phyloP scores from a whole-genome alignment of 129 eudicot genomes.

The Lonicera japonica region DNA sequence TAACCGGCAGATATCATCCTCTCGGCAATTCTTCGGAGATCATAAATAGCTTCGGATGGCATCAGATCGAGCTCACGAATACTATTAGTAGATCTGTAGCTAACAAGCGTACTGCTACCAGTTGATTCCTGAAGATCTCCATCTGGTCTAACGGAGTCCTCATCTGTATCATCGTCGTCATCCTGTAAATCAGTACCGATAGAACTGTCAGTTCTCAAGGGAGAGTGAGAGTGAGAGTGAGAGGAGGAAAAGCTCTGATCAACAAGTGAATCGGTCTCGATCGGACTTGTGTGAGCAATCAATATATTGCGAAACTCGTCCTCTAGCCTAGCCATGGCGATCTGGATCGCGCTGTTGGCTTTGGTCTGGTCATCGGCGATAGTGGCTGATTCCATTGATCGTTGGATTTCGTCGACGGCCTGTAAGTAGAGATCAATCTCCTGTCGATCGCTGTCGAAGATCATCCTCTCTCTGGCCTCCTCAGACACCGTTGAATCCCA shows the following conservation, averaged over 20 bases:
- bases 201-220: constrained; percentile 13
- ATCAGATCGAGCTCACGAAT: constrained; percentile 60
- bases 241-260: constrained; percentile 23
- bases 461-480: constrained; percentile 54
- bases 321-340: constrained; percentile 84
- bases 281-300: constrained; percentile 37
- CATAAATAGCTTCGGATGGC: constrained; percentile 17
- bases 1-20: constrained; percentile 29
- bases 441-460: constrained; percentile 49
- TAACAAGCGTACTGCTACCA: constrained; percentile 20
- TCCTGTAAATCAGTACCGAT: constrained; percentile 17
- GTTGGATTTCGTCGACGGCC: constrained; percentile 68
- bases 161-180: constrained; percentile 19
- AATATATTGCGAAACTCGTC: constrained; percentile 71
- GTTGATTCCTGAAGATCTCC: constrained; percentile 29
- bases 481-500: constrained; percentile 80
- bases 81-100: constrained; percentile 51
- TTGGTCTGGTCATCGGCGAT: constrained; percentile 30
- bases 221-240: constrained; percentile 12
- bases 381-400: constrained; percentile 43
- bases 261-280: constrained; percentile 44
- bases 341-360: constrained; percentile 52
- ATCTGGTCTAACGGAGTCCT: constrained; percentile 8
- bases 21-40: constrained; percentile 32
- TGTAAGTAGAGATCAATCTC: constrained; percentile 54